Percentiles rank a stretch among this genome's conserved stretches.
phyloP scores from a whole-genome alignment of 176 grass and related monocot genomes.

The Cymbopogon citratus region DNA sequence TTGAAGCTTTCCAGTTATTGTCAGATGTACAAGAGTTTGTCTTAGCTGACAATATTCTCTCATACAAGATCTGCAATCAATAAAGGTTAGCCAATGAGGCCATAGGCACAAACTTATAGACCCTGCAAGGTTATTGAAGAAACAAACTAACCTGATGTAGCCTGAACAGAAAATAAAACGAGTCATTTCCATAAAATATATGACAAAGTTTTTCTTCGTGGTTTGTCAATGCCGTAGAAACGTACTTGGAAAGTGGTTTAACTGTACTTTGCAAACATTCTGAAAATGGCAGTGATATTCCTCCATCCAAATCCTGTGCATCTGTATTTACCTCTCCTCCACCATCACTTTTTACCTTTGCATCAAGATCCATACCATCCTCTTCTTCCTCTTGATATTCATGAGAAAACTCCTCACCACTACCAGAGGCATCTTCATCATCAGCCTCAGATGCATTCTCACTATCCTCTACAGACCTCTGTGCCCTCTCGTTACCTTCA shows the following conservation, averaged over 20 bases:
- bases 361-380: constrained; percentile 73
- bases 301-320: constrained; percentile 52
- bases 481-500: constrained; percentile 72
- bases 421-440: constrained; percentile 80
- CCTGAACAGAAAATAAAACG: constrained; percentile 83
- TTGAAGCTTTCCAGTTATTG: constrained; percentile 95
- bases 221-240: constrained; percentile 50
- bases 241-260: constrained; percentile 79
- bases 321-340: constrained; percentile 72
- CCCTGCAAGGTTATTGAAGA: constrained; percentile 9
- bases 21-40: constrained; percentile 74
- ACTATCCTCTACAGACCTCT: constrained; percentile 79
- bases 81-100: constrained; percentile 10
- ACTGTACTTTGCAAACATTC: constrained; percentile 62
- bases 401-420: constrained; percentile 77
- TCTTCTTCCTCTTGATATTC: constrained; percentile 93
- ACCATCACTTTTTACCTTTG: constrained; percentile 77
- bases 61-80: constrained; percentile 80
- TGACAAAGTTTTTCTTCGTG: constrained; percentile 49
- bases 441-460: constrained; percentile 91
- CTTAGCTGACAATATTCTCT: constrained; percentile 89
- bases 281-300: constrained; percentile 53
- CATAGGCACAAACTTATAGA: neutral
- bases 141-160: constrained; percentile 71
- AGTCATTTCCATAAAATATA: constrained; percentile 97